Base-by-base conservation (phyloP, 1,284 basidiomycete genomes). In the Cutaneotrichosporon mucoides region DNA sequence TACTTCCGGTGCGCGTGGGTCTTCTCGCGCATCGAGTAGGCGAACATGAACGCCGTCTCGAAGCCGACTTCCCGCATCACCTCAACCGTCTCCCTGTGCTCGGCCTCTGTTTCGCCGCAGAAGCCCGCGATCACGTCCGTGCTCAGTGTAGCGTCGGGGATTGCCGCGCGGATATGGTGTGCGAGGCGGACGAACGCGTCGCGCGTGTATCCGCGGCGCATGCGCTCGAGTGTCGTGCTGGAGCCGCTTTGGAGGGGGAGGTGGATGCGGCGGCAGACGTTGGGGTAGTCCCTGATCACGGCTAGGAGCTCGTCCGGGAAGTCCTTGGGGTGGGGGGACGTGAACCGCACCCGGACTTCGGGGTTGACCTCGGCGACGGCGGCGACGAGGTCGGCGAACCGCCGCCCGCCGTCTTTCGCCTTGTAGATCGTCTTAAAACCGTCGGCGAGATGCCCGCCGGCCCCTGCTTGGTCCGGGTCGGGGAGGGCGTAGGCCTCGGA, bases 1-100 rank as follows among this genome's bases (percentile, higher is more conserved):
- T n/a, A 54, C 36, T 54, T 54, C 10, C 53, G 33, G 53, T 54
- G 53, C 36, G 53, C 53, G 44, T 54, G 53, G n/a, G 53, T 54
- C 36, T 54, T 54, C 43, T 54, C 53, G 8, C 53, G 53, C 53
- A 54, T 54, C 3, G n/a, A 24, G 16, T 54, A 54, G 12, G 53
- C 53, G 43, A 54, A 54, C 53, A 54, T 54, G 53, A 54, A 54
- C 5, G 53, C 53, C 11, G 8, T 45, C 12, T 54, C 53, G 35
- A 54, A 54, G 8, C 34, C 53, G 16, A 54, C 53, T 33, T 54
- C 53, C 15, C 36, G 43, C 53, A 54, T 54, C 42, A 54, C 53
- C 9, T 45, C 36, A 35, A 54, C 53, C 10, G 53, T 54, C n/a
- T 54, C 43, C 10, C 13, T 10, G 44, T 54, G 53, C 53, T 54